Conservation (phyloP, 78 protist genomes). For the Creolimax fragrantissima region DNA sequence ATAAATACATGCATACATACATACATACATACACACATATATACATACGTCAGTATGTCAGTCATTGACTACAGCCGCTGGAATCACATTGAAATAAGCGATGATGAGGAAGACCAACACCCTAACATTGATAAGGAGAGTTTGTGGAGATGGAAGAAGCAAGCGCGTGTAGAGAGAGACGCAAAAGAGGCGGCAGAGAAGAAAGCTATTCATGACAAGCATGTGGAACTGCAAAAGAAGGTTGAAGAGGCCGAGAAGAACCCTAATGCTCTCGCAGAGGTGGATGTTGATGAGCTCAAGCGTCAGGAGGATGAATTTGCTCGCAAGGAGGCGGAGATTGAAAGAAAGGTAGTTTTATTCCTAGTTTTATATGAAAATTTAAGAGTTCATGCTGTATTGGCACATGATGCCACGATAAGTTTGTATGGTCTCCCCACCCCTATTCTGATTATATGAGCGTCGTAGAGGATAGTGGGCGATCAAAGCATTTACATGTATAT, state of each 20-base stretch:
- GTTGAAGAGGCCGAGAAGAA: background rate
- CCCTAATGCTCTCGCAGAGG: background rate
- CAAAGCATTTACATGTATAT: too few species aligned
- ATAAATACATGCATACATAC: background rate
- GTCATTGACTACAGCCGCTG: constrained; percentile 27
- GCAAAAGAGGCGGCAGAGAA: background rate
- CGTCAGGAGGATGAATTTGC: background rate
- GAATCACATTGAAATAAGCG: constrained; percentile 36
- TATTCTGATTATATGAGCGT: too few species aligned
- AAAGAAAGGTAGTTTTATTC: background rate
- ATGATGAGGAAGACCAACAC: constrained; percentile 44
- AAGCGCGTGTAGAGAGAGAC: constrained; percentile 39
- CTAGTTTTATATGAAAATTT: too few species aligned
- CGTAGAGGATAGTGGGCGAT: too few species aligned
- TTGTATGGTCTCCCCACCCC: too few species aligned
- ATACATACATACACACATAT: background rate
- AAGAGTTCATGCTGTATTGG: too few species aligned
- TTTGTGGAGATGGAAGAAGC: constrained; percentile 16
- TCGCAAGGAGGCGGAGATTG: constrained; percentile 1
- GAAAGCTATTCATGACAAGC: background rate
- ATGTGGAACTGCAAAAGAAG: background rate
- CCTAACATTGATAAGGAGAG: constrained; percentile 46
- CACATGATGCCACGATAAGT: too few species aligned
- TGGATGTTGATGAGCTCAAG: background rate
- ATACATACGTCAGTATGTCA: background rate